Evolutionary conservation across 2,329 filamentous ascomycete genomes (phyloP), one percentile per base, ranked within the genome.

Genomic region (Calonectria pseudoreteaudii): DNA sequence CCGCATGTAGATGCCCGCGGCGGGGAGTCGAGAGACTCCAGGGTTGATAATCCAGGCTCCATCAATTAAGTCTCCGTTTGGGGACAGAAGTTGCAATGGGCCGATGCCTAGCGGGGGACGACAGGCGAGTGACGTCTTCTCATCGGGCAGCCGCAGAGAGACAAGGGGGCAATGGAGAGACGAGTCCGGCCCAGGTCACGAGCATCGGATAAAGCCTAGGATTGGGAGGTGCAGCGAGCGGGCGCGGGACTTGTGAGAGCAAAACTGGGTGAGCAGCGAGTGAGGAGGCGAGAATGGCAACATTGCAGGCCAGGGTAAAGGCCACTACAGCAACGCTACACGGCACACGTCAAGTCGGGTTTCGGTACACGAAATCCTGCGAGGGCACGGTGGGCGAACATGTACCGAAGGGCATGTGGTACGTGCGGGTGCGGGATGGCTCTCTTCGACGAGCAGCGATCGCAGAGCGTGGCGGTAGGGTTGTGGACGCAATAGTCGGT

Each of bases 401-500:
- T 64, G 77, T 77, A 77, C 58, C 72, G 28, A 34, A 38, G 41
- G 31, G 47, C 64, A 31, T 20, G 62, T n/a, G 31, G 36, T 65
- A 44, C 56, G 56, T 47, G 34, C 34, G 58, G 23, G 70, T 56
- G 52, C 44, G 60, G 66, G 56, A 62, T 41, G 66, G 36, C 73
- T 58, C 66, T 71, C 34, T 14, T 64, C 44, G n/a, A 50, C 64
- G 52, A 30, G 67, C 66, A 73, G 66, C 58, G 66, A 67, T 67
- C 70, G 47, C 26, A 68, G 64, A 70, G 58, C 75, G 74, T 74
- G 76, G 76, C 77, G 76, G 75, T 71, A 78, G 73, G 76, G 70
- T 75, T 76, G 56, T 69, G 71, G 66, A 73, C 71, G 70, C 72
- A 74, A 78, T 73, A 76, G 73, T 76, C 74, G 76, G 78, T 80